Conservation (phyloP, 2,329 filamentous ascomycete genomes). For the Fusarium sp. region DNA sequence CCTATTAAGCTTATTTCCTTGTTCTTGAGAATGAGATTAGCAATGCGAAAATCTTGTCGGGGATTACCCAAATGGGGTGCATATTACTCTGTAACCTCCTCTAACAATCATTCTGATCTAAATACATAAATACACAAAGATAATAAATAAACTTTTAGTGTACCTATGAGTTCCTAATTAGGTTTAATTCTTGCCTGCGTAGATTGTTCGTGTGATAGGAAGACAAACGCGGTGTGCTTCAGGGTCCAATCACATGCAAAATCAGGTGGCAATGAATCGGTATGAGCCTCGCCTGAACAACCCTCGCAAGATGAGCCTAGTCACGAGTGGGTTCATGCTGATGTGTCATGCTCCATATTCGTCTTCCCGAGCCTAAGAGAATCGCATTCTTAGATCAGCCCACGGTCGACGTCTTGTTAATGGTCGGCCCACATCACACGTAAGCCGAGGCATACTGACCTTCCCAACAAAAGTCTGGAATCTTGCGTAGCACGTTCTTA, state of each 20-base stretch:
- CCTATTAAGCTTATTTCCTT: not conserved
- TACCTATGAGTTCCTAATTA: no score
- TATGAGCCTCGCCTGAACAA: not conserved
- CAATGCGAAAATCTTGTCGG: no score
- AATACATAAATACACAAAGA: no score
- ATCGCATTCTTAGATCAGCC: conserved; percentile 18
- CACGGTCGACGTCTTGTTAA: conserved; percentile 1
- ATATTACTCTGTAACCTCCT: no score
- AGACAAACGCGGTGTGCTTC: not conserved
- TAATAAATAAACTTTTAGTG: no score
- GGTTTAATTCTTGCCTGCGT: not conserved
- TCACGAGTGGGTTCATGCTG: not conserved
- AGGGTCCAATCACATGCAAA: conserved; percentile 23
- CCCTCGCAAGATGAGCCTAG: not conserved
- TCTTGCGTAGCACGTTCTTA: not conserved
- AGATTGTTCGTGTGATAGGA: not conserved
- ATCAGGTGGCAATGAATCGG: not conserved
- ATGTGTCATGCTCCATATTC: not conserved
- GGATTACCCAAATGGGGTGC: no score
- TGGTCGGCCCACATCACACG: conserved; percentile 23
- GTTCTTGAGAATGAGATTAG: not conserved
- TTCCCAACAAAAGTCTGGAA: not conserved
- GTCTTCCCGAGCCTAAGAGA: not conserved
- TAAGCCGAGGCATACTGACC: conserved; percentile 19
- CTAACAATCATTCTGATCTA: no score